Base-by-base conservation (phyloP, 2,329 filamentous ascomycete genomes). In the Metarhizium sp. region DNA sequence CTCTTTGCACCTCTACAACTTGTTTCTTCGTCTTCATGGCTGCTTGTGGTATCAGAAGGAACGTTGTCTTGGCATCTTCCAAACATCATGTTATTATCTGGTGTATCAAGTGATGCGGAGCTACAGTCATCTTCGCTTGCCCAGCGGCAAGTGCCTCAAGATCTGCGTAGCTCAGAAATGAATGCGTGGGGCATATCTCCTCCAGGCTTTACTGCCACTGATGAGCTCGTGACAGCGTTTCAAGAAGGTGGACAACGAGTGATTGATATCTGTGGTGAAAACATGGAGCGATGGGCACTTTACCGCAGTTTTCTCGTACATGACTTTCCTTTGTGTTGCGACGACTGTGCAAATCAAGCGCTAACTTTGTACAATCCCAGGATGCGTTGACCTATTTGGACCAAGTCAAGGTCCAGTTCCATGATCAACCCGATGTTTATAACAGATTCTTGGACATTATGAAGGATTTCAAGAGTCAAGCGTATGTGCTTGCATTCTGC, bases 401-500 rank as follows among this genome's bases (percentile, higher is more conserved):
- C 67, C 94, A 97, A 71, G 94, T 99, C 60, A 99, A 99, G 72
- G 92, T 97, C 32, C 92, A 96, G 66, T 99, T 99, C 63, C 88
- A 91, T 58, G 92, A 97, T 60, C 91, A 96, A 62, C 92, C 94
- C 4, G 92, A 97, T 70, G 94, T 99, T 0, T 99, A 99, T 66
- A 97, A 97, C 66, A 81, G 89, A 42, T 97, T 99, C 64, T 75
- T 99, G 49, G 94, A 99, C 64, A 99, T 99, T 51, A 99, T 99
- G 94, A 99, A 99, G 67, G 94, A 99, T 64, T 99, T 99, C 71
- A 99, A 99, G 73, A 96, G 91, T 64, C 92, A 96, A 73, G 91
- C 92, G 82, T 92, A 77, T 74, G 87, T 80, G 55, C 2, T 50
- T 45, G n/a, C 45, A 6, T 46, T 8, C 32, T 52, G 18, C 11